Evolutionary conservation across 2,329 filamentous ascomycete genomes (phyloP).

Genomic region (Paecilomyces niveus): DNA sequence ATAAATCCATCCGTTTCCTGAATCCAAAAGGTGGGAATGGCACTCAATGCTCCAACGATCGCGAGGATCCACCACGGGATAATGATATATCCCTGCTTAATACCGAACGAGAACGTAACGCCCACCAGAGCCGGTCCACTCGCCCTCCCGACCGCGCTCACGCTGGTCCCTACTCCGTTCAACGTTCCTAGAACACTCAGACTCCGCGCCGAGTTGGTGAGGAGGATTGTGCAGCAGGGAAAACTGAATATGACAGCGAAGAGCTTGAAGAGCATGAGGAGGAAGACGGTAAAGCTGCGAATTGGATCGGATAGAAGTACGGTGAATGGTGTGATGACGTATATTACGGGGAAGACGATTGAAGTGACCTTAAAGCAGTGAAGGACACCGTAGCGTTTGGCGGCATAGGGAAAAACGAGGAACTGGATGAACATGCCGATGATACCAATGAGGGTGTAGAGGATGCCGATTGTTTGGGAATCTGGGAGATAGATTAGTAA

Average conservation of each 20-base stretch:
- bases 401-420: conserved; percentile 70
- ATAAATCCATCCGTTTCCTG: conserved; percentile 65
- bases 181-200: conserved; percentile 75
- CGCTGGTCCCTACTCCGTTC: conserved; percentile 82
- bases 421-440: conserved; percentile 79
- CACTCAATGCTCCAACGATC: conserved; percentile 55
- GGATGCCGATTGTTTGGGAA: conserved; percentile 69
- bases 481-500: conserved; percentile 31
- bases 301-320: conserved; percentile 49
- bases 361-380: conserved; percentile 64
- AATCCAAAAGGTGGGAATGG: conserved; percentile 66
- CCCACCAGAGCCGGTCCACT: conserved; percentile 70
- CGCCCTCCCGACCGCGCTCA: conserved; percentile 73
- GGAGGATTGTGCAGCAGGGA: conserved; percentile 79
- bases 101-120: conserved; percentile 65
- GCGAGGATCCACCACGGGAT: conserved; percentile 77
- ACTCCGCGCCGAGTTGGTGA: conserved; percentile 78
- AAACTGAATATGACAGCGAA: conserved; percentile 76
- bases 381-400: conserved; percentile 65
- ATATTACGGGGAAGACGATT: conserved; percentile 64
- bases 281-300: conserved; percentile 56
- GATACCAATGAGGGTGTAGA: conserved; percentile 79
- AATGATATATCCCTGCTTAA: conserved; percentile 67
- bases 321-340: conserved; percentile 75
- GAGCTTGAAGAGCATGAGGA: conserved; percentile 66